These are phyloP conservation scores for Porphyrellus cyaneotinctus DNA, from an alignment of 768 basidiomycete genomes.

Conservation along the genomic window DNA sequence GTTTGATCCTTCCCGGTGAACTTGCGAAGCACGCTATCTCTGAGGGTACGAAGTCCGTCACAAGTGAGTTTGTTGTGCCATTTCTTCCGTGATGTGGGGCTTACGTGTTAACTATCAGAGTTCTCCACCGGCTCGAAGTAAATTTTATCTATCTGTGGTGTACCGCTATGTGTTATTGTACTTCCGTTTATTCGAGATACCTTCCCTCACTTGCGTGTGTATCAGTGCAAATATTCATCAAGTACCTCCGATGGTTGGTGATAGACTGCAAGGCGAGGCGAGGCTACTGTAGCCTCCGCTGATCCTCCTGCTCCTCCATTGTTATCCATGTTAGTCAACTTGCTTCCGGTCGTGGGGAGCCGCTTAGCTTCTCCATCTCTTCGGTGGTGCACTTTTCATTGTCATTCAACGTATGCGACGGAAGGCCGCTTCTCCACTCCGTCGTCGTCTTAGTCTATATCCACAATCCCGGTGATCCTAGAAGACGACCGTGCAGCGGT, in stretches of 20 bases:
- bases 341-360: too few species aligned
- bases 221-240: not conserved
- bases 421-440: too few species aligned
- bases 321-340: too few species aligned
- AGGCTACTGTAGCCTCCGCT: not conserved
- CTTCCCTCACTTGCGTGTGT: constrained; percentile 11
- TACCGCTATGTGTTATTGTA: constrained; percentile 35
- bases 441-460: too few species aligned
- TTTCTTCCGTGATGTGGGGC: not conserved
- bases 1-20: constrained; percentile 81
- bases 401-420: too few species aligned
- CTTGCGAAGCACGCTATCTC: constrained; percentile 87
- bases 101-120: constrained; percentile 34
- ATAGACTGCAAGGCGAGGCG: not conserved
- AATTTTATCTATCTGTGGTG: constrained; percentile 23
- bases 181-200: constrained; percentile 30
- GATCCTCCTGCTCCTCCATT: too few species aligned
- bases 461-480: too few species aligned
- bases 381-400: too few species aligned
- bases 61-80: constrained; percentile 42
- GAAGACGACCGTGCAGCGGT: too few species aligned
- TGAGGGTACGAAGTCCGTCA: constrained; percentile 74
- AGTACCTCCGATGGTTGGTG: not conserved
- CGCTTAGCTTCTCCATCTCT: too few species aligned
- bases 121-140: constrained; percentile 62